phyloP scores from a whole-genome alignment of 2,329 filamentous ascomycete species.

The Reticulascus tulasneorum region DNA sequence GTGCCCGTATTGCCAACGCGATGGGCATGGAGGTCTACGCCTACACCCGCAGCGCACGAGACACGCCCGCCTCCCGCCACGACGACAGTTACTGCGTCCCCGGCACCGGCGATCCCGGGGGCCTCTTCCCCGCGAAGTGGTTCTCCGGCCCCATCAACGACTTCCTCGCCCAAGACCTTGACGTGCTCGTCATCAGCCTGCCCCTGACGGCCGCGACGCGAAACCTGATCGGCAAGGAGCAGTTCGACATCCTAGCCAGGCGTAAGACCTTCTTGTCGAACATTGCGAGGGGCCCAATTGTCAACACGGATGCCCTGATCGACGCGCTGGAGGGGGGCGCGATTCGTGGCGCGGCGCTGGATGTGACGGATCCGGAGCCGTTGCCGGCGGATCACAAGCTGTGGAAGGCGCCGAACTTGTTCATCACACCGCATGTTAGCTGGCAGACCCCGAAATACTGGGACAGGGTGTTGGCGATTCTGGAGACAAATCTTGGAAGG shows the following conservation, averaged over 20 bases:
- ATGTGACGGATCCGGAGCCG: conserved; percentile 71
- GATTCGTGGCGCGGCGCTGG: conserved; percentile 58
- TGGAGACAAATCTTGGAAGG: conserved; percentile 25
- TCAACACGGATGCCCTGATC: conserved; percentile 48
- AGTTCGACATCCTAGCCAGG: conserved; percentile 35
- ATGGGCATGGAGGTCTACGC: conserved; percentile 66
- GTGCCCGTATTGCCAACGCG: conserved; percentile 46
- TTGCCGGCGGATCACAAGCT: conserved; percentile 59
- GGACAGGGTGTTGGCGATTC: conserved; percentile 19
- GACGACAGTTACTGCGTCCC: conserved; percentile 62
- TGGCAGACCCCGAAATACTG: conserved; percentile 26
- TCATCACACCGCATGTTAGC: conserved; percentile 44
- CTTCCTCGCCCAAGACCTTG: conserved; percentile 38
- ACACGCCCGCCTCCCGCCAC: conserved; percentile 53
- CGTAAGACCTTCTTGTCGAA: conserved; percentile 59
- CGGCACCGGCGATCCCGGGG: conserved; percentile 49
- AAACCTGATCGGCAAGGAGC: conserved; percentile 37
- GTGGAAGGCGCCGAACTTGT: conserved; percentile 61
- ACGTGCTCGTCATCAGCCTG: conserved; percentile 38
- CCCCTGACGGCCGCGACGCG: conserved; percentile 34
- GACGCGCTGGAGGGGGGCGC: conserved; percentile 42
- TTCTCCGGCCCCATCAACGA: conserved; percentile 36
- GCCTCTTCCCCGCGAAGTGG: conserved; percentile 37
- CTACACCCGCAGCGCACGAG: conserved; percentile 58
- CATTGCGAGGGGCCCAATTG: conserved; percentile 52